phyloP scores from a whole-genome alignment of 495 filamentous ascomycete genomes.

The Hyaloscypha finlandica region DNA sequence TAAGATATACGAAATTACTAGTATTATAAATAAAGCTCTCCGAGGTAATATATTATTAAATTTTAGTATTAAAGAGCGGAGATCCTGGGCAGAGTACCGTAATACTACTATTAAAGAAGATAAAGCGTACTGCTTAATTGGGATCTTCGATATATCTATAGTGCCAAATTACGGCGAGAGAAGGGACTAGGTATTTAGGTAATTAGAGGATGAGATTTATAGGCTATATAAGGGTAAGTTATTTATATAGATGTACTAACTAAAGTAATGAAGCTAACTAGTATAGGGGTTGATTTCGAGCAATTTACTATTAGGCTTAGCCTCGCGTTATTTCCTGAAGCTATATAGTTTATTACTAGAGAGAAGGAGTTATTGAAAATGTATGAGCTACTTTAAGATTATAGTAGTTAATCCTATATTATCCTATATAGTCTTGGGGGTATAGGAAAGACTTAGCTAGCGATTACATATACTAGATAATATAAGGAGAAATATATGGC shows the following conservation, averaged over 20 bases:
- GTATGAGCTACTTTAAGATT: constrained; percentile 4
- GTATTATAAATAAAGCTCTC: constrained; percentile 23
- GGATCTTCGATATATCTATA: constrained; percentile 13
- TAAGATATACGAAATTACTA: constrained; percentile 19
- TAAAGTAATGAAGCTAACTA: too few species aligned
- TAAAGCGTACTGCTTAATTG: constrained; percentile 2
- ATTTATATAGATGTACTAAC: too few species aligned
- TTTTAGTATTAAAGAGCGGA: constrained; percentile 6
- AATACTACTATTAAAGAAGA: constrained; percentile 8
- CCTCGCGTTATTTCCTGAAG: constrained; percentile 2
- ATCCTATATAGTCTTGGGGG: constrained; percentile 14
- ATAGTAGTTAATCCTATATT: constrained; percentile 8
- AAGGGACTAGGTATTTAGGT: not conserved
- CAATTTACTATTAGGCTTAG: constrained; percentile 9
- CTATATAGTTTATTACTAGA: constrained; percentile 12
- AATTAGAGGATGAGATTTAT: too few species aligned
- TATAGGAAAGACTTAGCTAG: constrained; percentile 30
- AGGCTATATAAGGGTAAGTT: too few species aligned
- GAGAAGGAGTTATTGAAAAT: constrained; percentile 9
- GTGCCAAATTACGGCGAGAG: not conserved
- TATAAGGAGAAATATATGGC: constrained; percentile 14
- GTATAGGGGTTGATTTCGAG: constrained; percentile 7
- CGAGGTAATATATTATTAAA: constrained; percentile 28
- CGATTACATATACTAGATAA: not conserved
- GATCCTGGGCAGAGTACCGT: not conserved